phyloP scores from a whole-genome alignment of 2,329 filamentous ascomycete species.

The Colletotrichum sp. region DNA sequence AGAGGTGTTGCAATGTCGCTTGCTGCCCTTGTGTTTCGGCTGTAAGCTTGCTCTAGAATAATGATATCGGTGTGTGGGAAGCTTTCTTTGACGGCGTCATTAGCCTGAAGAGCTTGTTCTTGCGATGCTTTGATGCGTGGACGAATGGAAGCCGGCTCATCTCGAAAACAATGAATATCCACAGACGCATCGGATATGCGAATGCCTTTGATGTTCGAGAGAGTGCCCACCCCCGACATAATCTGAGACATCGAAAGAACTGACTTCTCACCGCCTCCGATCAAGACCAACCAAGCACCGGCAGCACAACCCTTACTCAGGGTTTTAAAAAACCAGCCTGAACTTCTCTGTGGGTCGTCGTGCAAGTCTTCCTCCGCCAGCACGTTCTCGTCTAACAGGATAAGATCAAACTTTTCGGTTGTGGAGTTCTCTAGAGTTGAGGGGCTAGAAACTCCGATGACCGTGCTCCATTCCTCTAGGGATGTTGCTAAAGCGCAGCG shows the following conservation, averaged over 20 bases:
- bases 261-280: not conserved
- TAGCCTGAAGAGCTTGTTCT: not conserved
- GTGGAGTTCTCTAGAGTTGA: not conserved
- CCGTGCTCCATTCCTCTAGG: not conserved
- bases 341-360: not conserved
- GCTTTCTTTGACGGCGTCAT: not conserved
- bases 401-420: not conserved
- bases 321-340: conserved; percentile 6
- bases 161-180: not conserved
- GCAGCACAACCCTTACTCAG: not conserved
- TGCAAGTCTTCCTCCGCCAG: not conserved
- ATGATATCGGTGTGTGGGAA: not conserved
- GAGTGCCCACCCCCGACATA: not conserved
- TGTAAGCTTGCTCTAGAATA: not conserved
- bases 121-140: not conserved
- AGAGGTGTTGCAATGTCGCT: not conserved
- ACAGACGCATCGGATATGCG: not conserved
- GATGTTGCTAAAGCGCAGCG: not conserved
- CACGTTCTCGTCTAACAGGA: not conserved
- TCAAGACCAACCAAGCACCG: not conserved
- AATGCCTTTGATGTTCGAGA: not conserved
- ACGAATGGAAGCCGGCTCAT: not conserved
- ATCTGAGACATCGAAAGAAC: not conserved
- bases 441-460: not conserved
- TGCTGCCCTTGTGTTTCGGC: not conserved